Evolutionary conservation across 306 rosid species (phyloP), one percentile per base, ranked within the genome.

Genomic region (Mimosa bimucronata): DNA sequence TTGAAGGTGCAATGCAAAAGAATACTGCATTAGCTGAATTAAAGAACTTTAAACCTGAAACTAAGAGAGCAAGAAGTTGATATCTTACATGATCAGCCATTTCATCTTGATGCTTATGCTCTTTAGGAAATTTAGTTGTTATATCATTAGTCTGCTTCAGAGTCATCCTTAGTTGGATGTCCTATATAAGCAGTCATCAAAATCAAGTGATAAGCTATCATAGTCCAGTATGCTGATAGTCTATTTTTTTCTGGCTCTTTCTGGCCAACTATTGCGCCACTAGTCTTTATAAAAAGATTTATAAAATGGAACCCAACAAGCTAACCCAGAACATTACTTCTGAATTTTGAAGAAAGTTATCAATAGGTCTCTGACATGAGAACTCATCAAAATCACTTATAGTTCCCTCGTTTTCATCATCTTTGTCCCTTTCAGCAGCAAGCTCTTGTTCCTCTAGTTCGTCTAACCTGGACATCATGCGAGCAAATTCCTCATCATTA

Each of bases 391-490:
- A n/a, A 80, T 76, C 81, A 73, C 57, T 82, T 48, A 84, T 72
- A 70, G 71, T 66, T 81, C 84, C 74, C 78, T 85, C 88, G 19
- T 82, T 88, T 67, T 83, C 76, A 44, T 84, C 88, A 73, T 69
- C 45, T 45, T 53, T 29, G 55, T 73, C 81, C 76, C 70, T 79
- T 83, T 88, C 89, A 30, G 93, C 95, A 78, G 87, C 95, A 85
- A 84, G 91, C 81, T 91, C 97, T 85, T 94, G 91, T 74, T 78
- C 83, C 88, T 92, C 98, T 37, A 94, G 95, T 77, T 89, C 92
- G 73, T 90, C 97, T 87, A 90, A 37, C 85, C 79, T 85, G 65
- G 95, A 28, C 83, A 84, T 66, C 14, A 94, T 77, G 14, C 73
- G 83, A 79, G 89, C 89, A 86, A 73, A 87, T 40, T 92, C 97